A percentile compares a stretch with the other conserved stretches of the same genome.
These are phyloP conservation scores for Mycosphaerelloides madeirae DNA, from an alignment of 2,329 filamentous ascomycete genomes.

Conservation along the genomic window DNA sequence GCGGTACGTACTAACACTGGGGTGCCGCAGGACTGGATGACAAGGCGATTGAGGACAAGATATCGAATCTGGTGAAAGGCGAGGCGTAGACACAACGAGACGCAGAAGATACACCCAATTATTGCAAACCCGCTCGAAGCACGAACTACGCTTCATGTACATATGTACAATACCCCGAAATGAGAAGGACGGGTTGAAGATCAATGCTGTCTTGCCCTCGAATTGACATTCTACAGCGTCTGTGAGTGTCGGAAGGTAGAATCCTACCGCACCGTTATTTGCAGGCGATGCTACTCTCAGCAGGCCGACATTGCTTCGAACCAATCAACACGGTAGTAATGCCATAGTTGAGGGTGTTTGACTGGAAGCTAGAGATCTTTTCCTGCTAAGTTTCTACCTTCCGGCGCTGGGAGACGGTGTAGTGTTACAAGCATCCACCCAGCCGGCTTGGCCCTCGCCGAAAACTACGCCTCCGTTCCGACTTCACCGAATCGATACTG, in stretches of 20 bases:
- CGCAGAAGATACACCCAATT: neutral
- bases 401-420: too few relatives aligned
- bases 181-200: slow-evolving; percentile 8
- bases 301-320: too few relatives aligned
- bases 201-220: neutral
- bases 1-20: slow-evolving; percentile 5
- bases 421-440: too few relatives aligned
- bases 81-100: slow-evolving; percentile 20
- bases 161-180: slow-evolving; percentile 20
- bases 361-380: too few relatives aligned
- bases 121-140: slow-evolving; percentile 1
- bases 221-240: too few relatives aligned
- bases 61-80: slow-evolving; percentile 59
- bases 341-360: too few relatives aligned
- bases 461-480: slow-evolving; percentile 6
- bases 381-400: neutral
- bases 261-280: too few relatives aligned
- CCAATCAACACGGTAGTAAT: too few relatives aligned
- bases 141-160: slow-evolving; percentile 15
- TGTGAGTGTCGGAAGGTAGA: too few relatives aligned
- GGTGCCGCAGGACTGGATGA: slow-evolving; percentile 56
- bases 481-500: slow-evolving; percentile 32
- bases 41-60: slow-evolving; percentile 65
- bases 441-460: too few relatives aligned
- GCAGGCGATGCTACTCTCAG: too few relatives aligned